Evolutionary conservation across 1,139 yeast species (phyloP).

Genomic region (Wickerhamomyces sp.): DNA sequence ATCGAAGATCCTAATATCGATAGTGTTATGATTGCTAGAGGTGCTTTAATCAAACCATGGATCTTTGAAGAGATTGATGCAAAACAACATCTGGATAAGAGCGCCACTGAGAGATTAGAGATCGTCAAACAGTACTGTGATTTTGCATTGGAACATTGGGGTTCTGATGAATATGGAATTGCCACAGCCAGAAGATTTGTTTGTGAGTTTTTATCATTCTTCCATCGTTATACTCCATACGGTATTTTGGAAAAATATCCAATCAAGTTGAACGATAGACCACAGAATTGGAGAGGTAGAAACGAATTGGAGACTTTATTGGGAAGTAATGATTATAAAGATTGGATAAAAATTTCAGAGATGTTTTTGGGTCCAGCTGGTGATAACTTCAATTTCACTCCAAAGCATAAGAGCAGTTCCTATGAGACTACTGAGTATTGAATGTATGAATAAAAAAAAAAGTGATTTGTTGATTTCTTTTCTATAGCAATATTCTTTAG

Average conservation of each 20-base stretch:
- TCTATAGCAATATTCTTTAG: too few relatives aligned
- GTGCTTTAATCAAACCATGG: slow-evolving; percentile 98
- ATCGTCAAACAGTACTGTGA: slow-evolving; percentile 63
- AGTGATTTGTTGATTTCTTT: too few relatives aligned
- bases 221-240: slow-evolving; percentile 90
- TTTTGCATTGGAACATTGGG: slow-evolving; percentile 95
- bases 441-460: too few relatives aligned
- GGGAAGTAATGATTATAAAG: slow-evolving; percentile 79
- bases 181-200: slow-evolving; percentile 82
- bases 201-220: slow-evolving; percentile 92
- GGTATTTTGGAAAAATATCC: slow-evolving; percentile 89
- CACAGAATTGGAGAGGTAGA: slow-evolving; percentile 93
- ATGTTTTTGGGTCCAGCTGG: slow-evolving; percentile 88
- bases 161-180: slow-evolving; percentile 92
- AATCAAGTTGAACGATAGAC: slow-evolving; percentile 86
- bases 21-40: slow-evolving; percentile 96
- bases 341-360: slow-evolving; percentile 97
- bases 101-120: slow-evolving; percentile 83
- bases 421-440: slow-evolving; percentile 32
- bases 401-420: slow-evolving; percentile 92
- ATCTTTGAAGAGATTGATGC: slow-evolving; percentile 92
- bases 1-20: slow-evolving; percentile 69
- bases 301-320: slow-evolving; percentile 86
- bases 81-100: slow-evolving; percentile 83
- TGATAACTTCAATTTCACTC: slow-evolving; percentile 70